Base-by-base conservation (phyloP, 2,329 filamentous ascomycete species). In the Tolypocladium album region DNA sequence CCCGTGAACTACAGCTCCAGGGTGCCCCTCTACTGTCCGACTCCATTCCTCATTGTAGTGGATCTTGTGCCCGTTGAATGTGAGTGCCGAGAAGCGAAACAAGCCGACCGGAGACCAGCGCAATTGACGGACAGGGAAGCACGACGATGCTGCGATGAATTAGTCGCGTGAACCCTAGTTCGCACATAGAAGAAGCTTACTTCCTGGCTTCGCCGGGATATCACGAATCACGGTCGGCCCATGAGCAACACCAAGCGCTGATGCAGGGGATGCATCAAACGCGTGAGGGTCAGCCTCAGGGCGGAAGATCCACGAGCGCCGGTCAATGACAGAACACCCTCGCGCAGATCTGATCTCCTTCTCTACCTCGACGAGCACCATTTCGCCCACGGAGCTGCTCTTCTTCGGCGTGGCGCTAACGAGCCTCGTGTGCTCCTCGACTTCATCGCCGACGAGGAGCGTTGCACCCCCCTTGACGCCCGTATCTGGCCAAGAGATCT, bases 41-140 rank as follows among this genome's bases (percentile, higher is more conserved):
- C 84, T 83, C 77, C 89, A 93, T 15, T 78, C 69, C 31, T 82
- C 79, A 68, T 92, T 89, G 66, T 93, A 87, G 71, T 96, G 92
- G 59, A 96, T 95, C 64, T 85, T 86, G 72, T 96, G 92, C 0
- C 85, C 89, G 69, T 96, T 96, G 76, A 92, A 92, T 0, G 90
- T 95, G 47, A 96, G 76, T 0, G 90, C 90, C 0, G 88, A 92
- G 76, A 92, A 96, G 22, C 89, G 84, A 73, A 94, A 95, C 1
- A 96, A 79, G 1, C 75, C 77, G 0, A 76, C 74, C 0, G 77
- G 72, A 0, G 79, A 81, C 78, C 76, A 80, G 24, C 67, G 66
- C 5, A 79, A 58, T 17, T 70, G 68, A 12, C 77, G 68, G 0
- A 63, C 52, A 0, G 67, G 67, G 45, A 62, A 64, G 2, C 56